Conservation (phyloP, 2,329 filamentous ascomycete species). For the Grosmannia serpens region DNA sequence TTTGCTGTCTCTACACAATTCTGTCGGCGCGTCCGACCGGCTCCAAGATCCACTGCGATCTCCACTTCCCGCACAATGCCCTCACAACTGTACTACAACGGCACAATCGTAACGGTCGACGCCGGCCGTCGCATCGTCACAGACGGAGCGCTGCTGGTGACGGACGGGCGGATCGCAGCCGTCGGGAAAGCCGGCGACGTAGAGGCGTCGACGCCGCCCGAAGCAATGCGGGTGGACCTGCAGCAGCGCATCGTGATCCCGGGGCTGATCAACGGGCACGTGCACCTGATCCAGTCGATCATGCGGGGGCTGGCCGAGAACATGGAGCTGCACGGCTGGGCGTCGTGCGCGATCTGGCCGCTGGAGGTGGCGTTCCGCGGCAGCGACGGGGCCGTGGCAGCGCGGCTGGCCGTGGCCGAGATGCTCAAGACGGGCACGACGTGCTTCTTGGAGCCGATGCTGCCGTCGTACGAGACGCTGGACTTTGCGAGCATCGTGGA, state of each 20-base stretch:
- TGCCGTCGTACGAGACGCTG: not conserved
- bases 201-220: not conserved
- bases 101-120: not conserved
- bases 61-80: not conserved
- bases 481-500: not conserved
- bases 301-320: conserved; percentile 2
- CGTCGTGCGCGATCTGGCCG: conserved; percentile 1
- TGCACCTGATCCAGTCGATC: conserved; percentile 2
- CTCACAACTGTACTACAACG: not conserved
- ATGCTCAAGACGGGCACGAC: conserved; percentile 4
- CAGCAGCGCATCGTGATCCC: not conserved
- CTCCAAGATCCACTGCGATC: not conserved
- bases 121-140: not conserved
- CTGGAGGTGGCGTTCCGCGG: not conserved
- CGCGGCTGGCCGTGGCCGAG: not conserved
- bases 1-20: not conserved
- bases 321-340: conserved; percentile 1
- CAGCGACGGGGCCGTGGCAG: not conserved
- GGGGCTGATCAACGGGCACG: conserved; percentile 1
- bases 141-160: not conserved
- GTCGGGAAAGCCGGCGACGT: not conserved
- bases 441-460: conserved; percentile 4
- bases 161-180: not conserved
- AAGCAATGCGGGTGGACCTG: not conserved
- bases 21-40: not conserved